Conservation (phyloP, 176 grass and related monocot genomes). For the Aegilops longissima region DNA sequence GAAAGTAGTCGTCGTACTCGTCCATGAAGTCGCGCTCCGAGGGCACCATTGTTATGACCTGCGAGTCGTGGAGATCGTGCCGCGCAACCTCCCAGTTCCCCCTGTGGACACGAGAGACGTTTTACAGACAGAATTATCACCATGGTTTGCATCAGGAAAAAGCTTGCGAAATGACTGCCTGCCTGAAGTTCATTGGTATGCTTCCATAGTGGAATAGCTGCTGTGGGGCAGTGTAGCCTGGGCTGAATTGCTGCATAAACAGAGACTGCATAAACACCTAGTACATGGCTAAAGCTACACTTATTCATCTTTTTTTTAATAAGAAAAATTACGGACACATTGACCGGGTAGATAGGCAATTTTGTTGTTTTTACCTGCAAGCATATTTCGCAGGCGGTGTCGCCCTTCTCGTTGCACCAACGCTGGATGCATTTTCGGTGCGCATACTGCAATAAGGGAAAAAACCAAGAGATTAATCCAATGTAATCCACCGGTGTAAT, state of each 20-base stretch:
- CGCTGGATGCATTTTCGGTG: conserved; percentile 89
- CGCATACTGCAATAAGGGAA: conserved; percentile 53
- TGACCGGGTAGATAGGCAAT: background rate
- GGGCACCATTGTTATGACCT: conserved; percentile 81
- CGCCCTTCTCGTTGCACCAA: conserved; percentile 96
- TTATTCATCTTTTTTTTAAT: no score
- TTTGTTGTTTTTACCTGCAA: conserved; percentile 53
- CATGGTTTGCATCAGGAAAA: conserved; percentile 3
- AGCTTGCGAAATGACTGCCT: conserved; percentile 30
- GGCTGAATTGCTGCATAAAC: conserved; percentile 81
- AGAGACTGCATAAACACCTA: no score
- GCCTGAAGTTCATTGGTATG: conserved; percentile 98
- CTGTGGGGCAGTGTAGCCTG: conserved; percentile 75
- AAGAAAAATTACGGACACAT: no score
- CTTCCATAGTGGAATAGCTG: conserved; percentile 85
- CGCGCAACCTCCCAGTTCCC: conserved; percentile 77
- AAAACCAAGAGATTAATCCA: no score
- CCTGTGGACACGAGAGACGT: conserved; percentile 24
- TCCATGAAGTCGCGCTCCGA: conserved; percentile 46
- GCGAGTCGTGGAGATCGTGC: conserved; percentile 64
- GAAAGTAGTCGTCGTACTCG: conserved; percentile 54
- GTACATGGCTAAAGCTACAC: no score
- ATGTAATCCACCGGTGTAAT: background rate
- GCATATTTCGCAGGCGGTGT: conserved; percentile 91
- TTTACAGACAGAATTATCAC: background rate